Base-by-base conservation (phyloP, 2,329 filamentous ascomycete species). In the Cladosporium sp. region DNA sequence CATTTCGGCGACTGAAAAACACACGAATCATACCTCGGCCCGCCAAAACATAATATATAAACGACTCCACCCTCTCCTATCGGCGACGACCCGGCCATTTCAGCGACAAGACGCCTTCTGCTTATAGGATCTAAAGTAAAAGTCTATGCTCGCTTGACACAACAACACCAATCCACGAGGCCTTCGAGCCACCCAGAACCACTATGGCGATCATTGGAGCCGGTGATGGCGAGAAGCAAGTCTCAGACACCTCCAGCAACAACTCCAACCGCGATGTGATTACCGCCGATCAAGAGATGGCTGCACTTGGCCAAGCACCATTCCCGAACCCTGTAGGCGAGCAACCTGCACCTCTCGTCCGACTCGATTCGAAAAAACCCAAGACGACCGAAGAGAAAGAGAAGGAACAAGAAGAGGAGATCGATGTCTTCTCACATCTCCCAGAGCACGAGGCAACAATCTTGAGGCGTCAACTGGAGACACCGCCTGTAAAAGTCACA, bases 401-500 rank as follows among this genome's bases (percentile, higher is more conserved):
- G 60, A 66, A 69, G 21, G 71, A 72, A 54, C 59, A 66, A 30
- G 64, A 72, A 36, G 68, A 72, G 24, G 70, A 73, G 14, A 61
- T 73, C 14, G 77, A 79, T 69, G 71, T 73, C 1, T 75, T 78
- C 41, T 71, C 70, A 57, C 78, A 79, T 69, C 68, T 80, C 18
- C 77, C 78, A 11, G 75, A 77, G 47, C 74, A 78, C 49, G 78
- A 80, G 67, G 73, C 72, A 18, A 71, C 69, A 3, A 74, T 80
- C 28, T 47, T 80, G 30, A 70, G 71, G 66, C 73, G 71, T 66
- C 82, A 84, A 61, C 65, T 81, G 24, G 76, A 80, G 34, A 78
- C 79, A 21, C 81, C 81, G 1, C 73, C 74, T 1, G 73, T 80
- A 44, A 79, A 79, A 55, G 76, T 83, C 54, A 77, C 77, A 2